A percentile compares a stretch with the other conserved stretches of the same genome.
These are phyloP conservation scores for Simmondsia chinensis DNA, from an alignment of 148 eudicot species.

Conservation along the genomic window DNA sequence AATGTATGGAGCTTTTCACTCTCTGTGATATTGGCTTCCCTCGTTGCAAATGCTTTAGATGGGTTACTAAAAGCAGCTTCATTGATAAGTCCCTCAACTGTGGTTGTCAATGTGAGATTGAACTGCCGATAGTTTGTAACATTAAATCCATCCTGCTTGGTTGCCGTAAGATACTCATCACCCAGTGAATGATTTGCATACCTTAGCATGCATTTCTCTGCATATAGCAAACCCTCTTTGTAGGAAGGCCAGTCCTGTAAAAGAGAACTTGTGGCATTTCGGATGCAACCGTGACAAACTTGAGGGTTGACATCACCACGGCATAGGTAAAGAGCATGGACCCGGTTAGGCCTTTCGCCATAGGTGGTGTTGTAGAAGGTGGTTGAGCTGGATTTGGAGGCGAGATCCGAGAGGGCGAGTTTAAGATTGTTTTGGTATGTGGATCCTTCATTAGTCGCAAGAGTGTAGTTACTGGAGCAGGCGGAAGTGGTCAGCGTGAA, in stretches of 20 bases:
- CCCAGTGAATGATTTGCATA: neutral
- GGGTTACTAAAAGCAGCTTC: constrained; percentile 3
- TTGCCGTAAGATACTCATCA: too few species aligned
- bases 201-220: neutral
- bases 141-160: too few species aligned
- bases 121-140: neutral
- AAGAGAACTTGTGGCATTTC: neutral
- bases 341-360: neutral
- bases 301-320: constrained; percentile 8
- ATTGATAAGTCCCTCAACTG: constrained; percentile 1
- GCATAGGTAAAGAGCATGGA: constrained; percentile 8
- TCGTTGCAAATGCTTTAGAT: constrained; percentile 7
- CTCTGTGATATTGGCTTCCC: neutral
- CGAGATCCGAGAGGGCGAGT: neutral
- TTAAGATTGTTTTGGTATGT: neutral
- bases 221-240: neutral
- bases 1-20: constrained; percentile 5
- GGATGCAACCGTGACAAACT: constrained; percentile 2
- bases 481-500: too few species aligned
- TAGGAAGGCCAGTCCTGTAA: neutral
- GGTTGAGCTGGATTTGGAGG: neutral
- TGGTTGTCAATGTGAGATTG: constrained; percentile 7
- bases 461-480: neutral
- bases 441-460: too few species aligned
- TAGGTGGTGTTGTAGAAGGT: neutral